Percentiles rank a stretch among this genome's conserved stretches.
These are phyloP conservation scores for Pythium rhizo-oryzae DNA, from an alignment of 352 stramenopile species.

Conservation along the genomic window DNA sequence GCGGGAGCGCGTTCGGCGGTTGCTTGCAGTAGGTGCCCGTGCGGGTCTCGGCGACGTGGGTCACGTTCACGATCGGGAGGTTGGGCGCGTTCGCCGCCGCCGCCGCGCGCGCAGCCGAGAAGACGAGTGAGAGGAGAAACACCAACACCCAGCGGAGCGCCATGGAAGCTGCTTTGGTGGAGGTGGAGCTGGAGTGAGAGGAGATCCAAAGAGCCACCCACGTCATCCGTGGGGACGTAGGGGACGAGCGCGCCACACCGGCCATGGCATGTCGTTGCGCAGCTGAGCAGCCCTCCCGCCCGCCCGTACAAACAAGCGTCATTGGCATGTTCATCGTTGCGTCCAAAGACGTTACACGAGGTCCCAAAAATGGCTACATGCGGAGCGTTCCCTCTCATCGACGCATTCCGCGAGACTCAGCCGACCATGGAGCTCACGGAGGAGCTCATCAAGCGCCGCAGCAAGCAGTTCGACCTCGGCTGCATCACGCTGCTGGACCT, in stretches of 20 bases:
- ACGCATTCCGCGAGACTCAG: background rate
- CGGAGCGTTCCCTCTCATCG: background rate
- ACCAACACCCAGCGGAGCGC: background rate
- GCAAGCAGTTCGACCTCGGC: constrained; percentile 73
- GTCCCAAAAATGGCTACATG: constrained; percentile 10
- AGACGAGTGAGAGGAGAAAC: background rate
- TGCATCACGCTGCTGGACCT: constrained; percentile 73
- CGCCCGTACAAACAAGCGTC: too few species aligned
- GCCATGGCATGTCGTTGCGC: too few species aligned
- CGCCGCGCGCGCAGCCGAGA: background rate
- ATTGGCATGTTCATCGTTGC: too few species aligned
- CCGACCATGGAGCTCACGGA: constrained; percentile 59
- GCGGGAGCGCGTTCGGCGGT: background rate
- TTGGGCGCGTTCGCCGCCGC: too few species aligned
- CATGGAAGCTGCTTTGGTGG: background rate
- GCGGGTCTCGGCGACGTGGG: background rate
- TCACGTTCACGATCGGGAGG: background rate
- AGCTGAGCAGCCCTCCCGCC: too few species aligned
- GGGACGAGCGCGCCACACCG: too few species aligned
- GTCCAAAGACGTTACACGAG: too few species aligned
- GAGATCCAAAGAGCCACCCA: too few species aligned
- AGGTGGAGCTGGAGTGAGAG: too few species aligned
- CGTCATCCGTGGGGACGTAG: too few species aligned
- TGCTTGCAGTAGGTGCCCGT: background rate
- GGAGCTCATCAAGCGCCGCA: constrained; percentile 69